Base-by-base conservation (phyloP, 345 rosid species). In the Lepidium sativum region DNA sequence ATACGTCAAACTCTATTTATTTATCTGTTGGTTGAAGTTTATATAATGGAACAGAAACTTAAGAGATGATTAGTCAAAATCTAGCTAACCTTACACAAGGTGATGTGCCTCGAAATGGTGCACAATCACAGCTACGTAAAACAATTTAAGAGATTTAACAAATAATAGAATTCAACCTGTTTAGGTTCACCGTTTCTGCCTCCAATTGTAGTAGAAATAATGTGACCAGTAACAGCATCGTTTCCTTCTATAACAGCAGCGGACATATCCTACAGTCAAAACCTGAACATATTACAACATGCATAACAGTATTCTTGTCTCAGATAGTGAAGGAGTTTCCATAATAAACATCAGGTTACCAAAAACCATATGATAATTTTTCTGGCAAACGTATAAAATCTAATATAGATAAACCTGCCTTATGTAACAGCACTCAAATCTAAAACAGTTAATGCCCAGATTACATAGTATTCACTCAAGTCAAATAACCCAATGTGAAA, bases 151-250 rank as follows among this genome's bases (percentile, higher is more conserved):
- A 53, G 44, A 33, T 29, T 27, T n/a, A 41, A 62, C 15, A 51
- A 35, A 69, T 17, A 40, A 52, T 8, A 8, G 42, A 47, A 31
- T 32, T 54, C 9, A 40, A 86, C 92, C 92, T 69, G 88, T 60
- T 89, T 89, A 45, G 91, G 87, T 80, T 89, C 90, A 38, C 92
- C 92, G 65, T 86, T 89, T 82, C 82, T 86, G 65, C 96, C 96
- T 44, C 92, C 96, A 20, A 86, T 84, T 4, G 92, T 84, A 51
- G 91, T 84, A 5, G 90, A 82, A 66, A 88, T 88, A 47, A 86
- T 80, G 57, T 88, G 96, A 39, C 96, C 96, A 0, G 85, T 80
- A 42, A 81, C 83, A 13, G 86, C 79, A 69, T 80, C 86, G 43
- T 81, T 88, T 17, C 78, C 81, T 67, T 83, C 83, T 15, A 81